Base-by-base conservation (phyloP, 2,329 filamentous ascomycete species). In the Paraconiothyrium sp. region DNA sequence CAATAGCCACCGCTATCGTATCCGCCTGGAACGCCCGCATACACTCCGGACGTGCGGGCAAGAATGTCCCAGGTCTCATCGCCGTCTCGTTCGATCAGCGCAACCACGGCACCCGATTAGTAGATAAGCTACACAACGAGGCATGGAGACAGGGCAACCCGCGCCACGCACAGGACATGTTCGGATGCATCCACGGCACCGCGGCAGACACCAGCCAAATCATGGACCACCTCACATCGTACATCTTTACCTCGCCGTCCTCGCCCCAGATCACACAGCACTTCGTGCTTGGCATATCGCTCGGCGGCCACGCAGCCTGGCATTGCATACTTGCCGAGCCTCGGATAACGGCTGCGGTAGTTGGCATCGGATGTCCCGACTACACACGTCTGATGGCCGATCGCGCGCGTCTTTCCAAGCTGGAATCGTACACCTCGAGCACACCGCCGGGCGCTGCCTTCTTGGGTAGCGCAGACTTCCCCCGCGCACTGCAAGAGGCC, bases 151-250 rank as follows among this genome's bases (percentile, higher is more conserved):
- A 87, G 41, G 93, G 93, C 34, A 97, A 97, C 74, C 82, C 85
- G 8, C 86, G 84, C 7, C 95, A 98, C 81, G 94, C 93, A 0
- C 88, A 92, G 74, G 95, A 99, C 78, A 97, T 99, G 93, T 93
- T 95, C 75, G 89, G 87, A 34, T 87, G 88, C 63, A 90, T 94
- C 62, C 86, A 86, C 67, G 88, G 88, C 56, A 94, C 92, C 0
- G 90, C 91, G 14, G 79, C 82, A n/a, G 94, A 98, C 76, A 89
- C 90, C 37, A 87, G 85, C 16, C 83, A 89, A 10, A 81, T 98
- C 64, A 90, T 98, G 67, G 90, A 93, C 69, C 86, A 93, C 59
- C 82, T 97, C 1, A 87, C 88, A n/a, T 88, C 88, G 0, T 96
- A 94, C 73, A 80, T 95, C 24, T 90, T 92, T 70, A 84, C 84